A percentile compares a stretch with the other conserved stretches of the same genome.
Conservation (phyloP, 371 early-diverging fungal species). For the Dichotomocladium elegans region DNA sequence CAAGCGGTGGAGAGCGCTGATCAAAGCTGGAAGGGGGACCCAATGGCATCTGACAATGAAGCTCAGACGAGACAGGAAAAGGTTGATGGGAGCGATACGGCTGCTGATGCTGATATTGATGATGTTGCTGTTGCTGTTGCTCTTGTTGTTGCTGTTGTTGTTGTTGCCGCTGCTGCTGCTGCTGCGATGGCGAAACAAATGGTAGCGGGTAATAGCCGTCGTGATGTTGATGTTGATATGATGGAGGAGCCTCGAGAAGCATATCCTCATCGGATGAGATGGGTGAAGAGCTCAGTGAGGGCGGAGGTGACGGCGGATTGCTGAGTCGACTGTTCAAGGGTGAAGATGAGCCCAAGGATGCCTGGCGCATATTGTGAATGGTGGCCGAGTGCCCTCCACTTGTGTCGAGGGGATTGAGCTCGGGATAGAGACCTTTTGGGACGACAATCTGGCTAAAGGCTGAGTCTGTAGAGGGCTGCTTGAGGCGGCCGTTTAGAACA, state of each 20-base stretch:
- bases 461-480: conserved; percentile 53
- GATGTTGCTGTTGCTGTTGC: too few relatives aligned
- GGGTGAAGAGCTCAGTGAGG: background rate
- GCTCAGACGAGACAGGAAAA: background rate
- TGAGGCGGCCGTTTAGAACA: conserved; percentile 49
- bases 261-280: conserved; percentile 5
- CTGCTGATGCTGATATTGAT: background rate
- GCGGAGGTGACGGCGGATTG: conserved; percentile 5
- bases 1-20: conserved; percentile 10
- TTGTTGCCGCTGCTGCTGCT: conserved; percentile 2
- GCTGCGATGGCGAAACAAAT: conserved; percentile 11
- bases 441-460: conserved; percentile 43
- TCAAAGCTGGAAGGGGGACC: background rate
- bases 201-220: conserved; percentile 2
- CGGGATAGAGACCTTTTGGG: conserved; percentile 66
- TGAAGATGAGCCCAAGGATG: conserved; percentile 1
- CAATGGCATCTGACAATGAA: background rate
- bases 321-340: background rate
- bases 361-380: conserved; percentile 34
- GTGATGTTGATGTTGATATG: background rate
- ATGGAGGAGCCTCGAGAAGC: conserved; percentile 1
- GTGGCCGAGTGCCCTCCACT: conserved; percentile 46
- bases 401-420: conserved; percentile 46
- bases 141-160: background rate
- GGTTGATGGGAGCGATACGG: background rate